Base-by-base conservation (phyloP, 768 basidiomycete genomes). In the Macrolepiota dolichaula region DNA sequence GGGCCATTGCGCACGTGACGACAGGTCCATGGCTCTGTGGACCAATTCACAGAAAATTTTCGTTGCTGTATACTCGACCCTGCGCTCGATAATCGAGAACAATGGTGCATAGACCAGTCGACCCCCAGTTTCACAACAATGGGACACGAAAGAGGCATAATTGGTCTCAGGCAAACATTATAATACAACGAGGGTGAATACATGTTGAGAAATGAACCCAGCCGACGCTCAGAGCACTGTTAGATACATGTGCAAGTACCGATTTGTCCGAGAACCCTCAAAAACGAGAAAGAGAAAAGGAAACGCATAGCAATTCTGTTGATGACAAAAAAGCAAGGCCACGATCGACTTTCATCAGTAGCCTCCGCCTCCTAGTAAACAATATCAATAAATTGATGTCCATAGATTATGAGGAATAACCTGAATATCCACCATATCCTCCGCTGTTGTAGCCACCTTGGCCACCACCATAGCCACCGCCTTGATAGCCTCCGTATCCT, bases 331-430 rank as follows among this genome's bases (percentile, higher is more conserved):
- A 44, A 36, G 40, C 11, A 17, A n/a, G 19, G 22, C 52, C 22
- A 32, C 29, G 29, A 3, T 32, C 29, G 7, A 32, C 29, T 7
- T 32, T 3, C 29, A 40, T 71, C 67, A 72, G 68, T 75, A 76
- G 57, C 73, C 71, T 38, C 77, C 69, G 57, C 73, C 71, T 35
- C 77, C 69, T 51, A 7, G 59, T 61, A 32, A 22, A 19, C 35
- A 47, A 32, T 69, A 66, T 49, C 65, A 65, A 42, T 24, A 25
- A 11, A 27, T 25, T 35, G 15, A 19, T n/a, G n/a, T 15, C 10
- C 10, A 13, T n/a, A 22, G 24, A 19, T 6, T 11, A 35, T 12
- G 32, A 10, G 36, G 19, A 7, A 7, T 37, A 49, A 25, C 68
- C 68, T 49, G 29, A 32, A 27, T 61, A 53, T 5, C 63, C 65